These are phyloP conservation scores for Talaromyces amestolkiae DNA, from an alignment of 2,329 filamentous ascomycete genomes.

Conservation along the genomic window DNA sequence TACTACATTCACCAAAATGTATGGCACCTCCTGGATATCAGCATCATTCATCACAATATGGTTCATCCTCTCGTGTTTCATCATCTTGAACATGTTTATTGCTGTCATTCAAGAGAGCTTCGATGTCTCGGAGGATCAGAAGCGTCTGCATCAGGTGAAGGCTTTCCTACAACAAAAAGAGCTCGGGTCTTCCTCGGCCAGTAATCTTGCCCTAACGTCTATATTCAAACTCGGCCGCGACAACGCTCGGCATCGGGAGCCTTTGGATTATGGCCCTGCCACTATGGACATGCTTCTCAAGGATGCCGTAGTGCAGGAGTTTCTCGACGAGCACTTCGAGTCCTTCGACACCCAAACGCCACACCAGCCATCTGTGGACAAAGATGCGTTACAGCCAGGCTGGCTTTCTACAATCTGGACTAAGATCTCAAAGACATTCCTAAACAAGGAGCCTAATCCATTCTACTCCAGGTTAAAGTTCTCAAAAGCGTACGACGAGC, in stretches of 20 bases:
- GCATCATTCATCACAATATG: conserved; percentile 88
- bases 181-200: conserved; percentile 63
- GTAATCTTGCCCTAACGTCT: conserved; percentile 64
- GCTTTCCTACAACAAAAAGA: conserved; percentile 92
- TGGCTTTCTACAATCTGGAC: conserved; percentile 60
- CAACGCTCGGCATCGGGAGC: conserved; percentile 67
- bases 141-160: conserved; percentile 92
- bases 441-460: conserved; percentile 78
- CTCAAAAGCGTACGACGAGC: conserved; percentile 67
- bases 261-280: conserved; percentile 85
- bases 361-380: background rate
- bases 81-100: conserved; percentile 99
- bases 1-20: conserved; percentile 64
- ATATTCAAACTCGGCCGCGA: conserved; percentile 62
- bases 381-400: conserved; percentile 52
- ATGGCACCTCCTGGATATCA: conserved; percentile 84
- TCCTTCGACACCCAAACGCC: conserved; percentile 4
- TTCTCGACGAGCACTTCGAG: conserved; percentile 69
- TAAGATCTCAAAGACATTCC: conserved; percentile 56
- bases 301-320: conserved; percentile 91
- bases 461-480: conserved; percentile 84
- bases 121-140: conserved; percentile 97
- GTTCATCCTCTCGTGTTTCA: conserved; percentile 94
- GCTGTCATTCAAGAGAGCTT: conserved; percentile 99
- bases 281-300: conserved; percentile 96